Evolutionary conservation across 768 basidiomycete species (phyloP).

Genomic region (Astraeus odoratus): DNA sequence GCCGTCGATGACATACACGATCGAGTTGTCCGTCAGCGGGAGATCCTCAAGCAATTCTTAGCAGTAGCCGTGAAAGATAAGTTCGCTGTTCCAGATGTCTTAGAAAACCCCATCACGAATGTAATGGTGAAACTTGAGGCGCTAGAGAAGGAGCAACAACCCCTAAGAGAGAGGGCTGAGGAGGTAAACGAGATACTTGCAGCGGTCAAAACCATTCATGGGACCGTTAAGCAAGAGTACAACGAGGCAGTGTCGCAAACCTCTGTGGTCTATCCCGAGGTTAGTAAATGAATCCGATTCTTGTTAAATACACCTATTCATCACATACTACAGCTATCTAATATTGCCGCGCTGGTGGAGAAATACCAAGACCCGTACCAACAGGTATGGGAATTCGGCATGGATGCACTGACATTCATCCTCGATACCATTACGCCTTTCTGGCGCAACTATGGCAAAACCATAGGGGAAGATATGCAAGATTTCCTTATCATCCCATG

Average conservation of each 20-base stretch:
- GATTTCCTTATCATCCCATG: conserved; percentile 79
- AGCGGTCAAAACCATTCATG: conserved; percentile 50
- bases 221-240: conserved; percentile 54
- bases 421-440: conserved; percentile 73
- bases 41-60: conserved; percentile 44
- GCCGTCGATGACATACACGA: conserved; percentile 72
- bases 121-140: conserved; percentile 43
- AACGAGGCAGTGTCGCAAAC: conserved; percentile 59
- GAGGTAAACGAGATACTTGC: conserved; percentile 43
- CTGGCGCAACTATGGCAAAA: conserved; percentile 76
- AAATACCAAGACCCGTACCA: conserved; percentile 77
- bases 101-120: conserved; percentile 48
- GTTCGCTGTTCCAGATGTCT: conserved; percentile 26
- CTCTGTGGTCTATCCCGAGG: conserved; percentile 76
- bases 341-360: conserved; percentile 66
- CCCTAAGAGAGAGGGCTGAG: conserved; percentile 40
- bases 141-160: conserved; percentile 41
- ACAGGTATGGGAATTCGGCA: conserved; percentile 74
- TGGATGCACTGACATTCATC: conserved; percentile 69
- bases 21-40: conserved; percentile 55
- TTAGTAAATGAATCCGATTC: conserved; percentile 22
- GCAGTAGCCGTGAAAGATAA: conserved; percentile 9
- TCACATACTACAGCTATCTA: conserved; percentile 45
- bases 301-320: conserved; percentile 3
- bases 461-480: conserved; percentile 72